A percentile compares a stretch with the other conserved stretches of the same genome.
Conservation (phyloP, 257 asterid species). For the Apocynum venetum region DNA sequence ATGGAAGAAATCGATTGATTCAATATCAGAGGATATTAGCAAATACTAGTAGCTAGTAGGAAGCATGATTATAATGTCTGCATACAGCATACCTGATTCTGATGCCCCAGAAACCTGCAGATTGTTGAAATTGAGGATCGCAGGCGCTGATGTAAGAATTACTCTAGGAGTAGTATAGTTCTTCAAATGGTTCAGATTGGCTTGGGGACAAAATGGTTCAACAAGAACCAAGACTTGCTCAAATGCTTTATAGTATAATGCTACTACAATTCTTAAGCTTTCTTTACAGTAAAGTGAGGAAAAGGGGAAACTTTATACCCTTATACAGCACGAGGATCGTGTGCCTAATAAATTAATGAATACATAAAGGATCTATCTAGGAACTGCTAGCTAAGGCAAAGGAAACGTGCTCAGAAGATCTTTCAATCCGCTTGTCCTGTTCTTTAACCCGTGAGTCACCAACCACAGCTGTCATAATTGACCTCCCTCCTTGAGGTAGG, state of each 20-base stretch:
- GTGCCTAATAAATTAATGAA: slow-evolving; percentile 6
- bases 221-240: background rate
- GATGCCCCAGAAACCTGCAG: background rate
- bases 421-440: background rate
- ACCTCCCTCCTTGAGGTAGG: background rate
- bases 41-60: background rate
- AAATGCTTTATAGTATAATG: background rate
- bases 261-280: background rate
- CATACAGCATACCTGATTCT: background rate
- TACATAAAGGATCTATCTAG: background rate
- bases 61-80: no score
- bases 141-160: background rate
- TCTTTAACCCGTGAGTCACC: background rate
- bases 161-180: no score
- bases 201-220: background rate
- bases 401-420: background rate
- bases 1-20: background rate
- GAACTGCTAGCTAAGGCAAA: background rate
- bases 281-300: background rate
- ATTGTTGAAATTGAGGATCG: background rate
- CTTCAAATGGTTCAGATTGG: background rate
- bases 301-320: background rate
- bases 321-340: background rate
- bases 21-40: background rate
- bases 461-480: background rate